These are phyloP conservation scores for Eucommia ulmoides DNA, from an alignment of 257 asterid species.

Conservation along the genomic window DNA sequence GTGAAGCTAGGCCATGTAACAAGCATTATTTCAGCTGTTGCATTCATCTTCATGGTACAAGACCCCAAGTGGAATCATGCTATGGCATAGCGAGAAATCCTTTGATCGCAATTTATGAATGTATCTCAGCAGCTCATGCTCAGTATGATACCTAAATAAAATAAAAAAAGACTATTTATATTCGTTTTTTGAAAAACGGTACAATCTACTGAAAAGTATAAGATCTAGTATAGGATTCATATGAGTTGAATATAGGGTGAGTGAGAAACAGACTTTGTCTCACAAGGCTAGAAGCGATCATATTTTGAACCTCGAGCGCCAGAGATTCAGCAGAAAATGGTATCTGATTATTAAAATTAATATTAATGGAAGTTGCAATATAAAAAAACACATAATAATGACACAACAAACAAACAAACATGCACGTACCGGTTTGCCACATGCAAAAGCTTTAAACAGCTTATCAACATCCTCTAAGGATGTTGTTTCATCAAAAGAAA, in stretches of 20 bases:
- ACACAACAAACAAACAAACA: constrained; percentile 1
- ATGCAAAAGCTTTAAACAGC: constrained; percentile 65
- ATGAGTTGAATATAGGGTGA: constrained; percentile 89
- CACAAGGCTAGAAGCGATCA: constrained; percentile 68
- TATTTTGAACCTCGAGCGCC: constrained; percentile 60
- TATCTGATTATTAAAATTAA: constrained; percentile 32
- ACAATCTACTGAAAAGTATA: background rate
- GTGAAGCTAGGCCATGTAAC: constrained; percentile 91
- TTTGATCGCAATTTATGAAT: constrained; percentile 69
- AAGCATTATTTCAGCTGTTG: constrained; percentile 97
- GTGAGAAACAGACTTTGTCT: constrained; percentile 77
- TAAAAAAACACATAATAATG: background rate
- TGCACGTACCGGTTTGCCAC: constrained; percentile 73
- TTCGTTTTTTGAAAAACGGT: constrained; percentile 5
- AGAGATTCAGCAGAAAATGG: constrained; percentile 74
- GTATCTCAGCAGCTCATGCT: constrained; percentile 92
- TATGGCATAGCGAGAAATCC: constrained; percentile 92
- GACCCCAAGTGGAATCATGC: constrained; percentile 99
- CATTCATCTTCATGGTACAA: constrained; percentile 94
- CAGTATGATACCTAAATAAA: constrained; percentile 70
- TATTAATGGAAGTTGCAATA: too few species aligned
- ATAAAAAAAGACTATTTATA: constrained; percentile 5
- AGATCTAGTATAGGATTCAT: constrained; percentile 16
- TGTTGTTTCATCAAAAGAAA: constrained; percentile 88
- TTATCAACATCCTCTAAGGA: constrained; percentile 92